These are phyloP conservation scores for Fusarium tanahbumbuense DNA, from an alignment of 2,329 filamentous ascomycete genomes.

Conservation along the genomic window DNA sequence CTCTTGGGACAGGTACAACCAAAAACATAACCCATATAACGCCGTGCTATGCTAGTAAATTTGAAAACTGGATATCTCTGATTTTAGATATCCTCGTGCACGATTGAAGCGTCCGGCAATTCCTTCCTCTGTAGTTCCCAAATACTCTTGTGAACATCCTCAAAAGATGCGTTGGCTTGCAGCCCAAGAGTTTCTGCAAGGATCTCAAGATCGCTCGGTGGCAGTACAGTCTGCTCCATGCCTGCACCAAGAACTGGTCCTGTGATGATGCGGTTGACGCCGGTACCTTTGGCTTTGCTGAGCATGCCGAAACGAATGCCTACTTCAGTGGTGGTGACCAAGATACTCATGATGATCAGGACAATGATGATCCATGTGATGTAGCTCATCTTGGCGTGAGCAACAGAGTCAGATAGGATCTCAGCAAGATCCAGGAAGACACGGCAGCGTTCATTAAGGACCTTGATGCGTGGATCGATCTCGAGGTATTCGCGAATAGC, in stretches of 20 bases:
- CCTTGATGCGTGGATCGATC: constrained; percentile 94
- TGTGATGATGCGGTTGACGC: constrained; percentile 15
- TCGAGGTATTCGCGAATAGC: constrained; percentile 97
- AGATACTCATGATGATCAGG: constrained; percentile 89
- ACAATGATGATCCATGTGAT: constrained; percentile 99
- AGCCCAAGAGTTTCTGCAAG: constrained; percentile 52
- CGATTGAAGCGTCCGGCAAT: constrained; percentile 11
- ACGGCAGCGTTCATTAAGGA: constrained; percentile 95
- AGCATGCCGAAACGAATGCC: constrained; percentile 85
- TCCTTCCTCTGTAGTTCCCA: constrained; percentile 45
- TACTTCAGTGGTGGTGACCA: constrained; percentile 91
- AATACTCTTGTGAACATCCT: constrained; percentile 52
- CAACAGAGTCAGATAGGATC: constrained; percentile 91
- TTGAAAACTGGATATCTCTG: not conserved
- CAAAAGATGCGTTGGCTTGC: constrained; percentile 50
- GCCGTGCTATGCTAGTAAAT: constrained; percentile 42
- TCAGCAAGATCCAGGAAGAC: constrained; percentile 97
- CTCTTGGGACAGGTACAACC: not conserved
- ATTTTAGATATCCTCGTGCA: constrained; percentile 33
- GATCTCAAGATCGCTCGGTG: constrained; percentile 50
- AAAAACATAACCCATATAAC: constrained; percentile 24
- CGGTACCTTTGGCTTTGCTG: constrained; percentile 40
- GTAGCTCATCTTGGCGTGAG: constrained; percentile 92
- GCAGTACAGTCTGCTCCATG: constrained; percentile 30
- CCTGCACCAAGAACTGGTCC: constrained; percentile 34